Percentiles rank a stretch among this genome's conserved stretches.
Conservation (phyloP, 495 filamentous ascomycete genomes). For the Penicillium antarcticum region DNA sequence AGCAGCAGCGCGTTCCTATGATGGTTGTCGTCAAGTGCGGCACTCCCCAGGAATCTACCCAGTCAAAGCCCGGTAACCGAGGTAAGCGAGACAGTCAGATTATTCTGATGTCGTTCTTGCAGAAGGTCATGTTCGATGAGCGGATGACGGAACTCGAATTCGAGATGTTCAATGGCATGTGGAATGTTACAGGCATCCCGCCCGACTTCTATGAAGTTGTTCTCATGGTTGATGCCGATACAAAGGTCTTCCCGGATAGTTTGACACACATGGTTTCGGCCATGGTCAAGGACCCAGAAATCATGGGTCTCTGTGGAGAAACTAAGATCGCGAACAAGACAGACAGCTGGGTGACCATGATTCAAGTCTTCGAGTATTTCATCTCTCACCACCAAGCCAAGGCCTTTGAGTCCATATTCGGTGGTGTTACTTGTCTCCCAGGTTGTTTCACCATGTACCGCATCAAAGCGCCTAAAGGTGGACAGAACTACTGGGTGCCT, state of each 20-base stretch:
- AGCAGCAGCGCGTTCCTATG: conserved; percentile 99
- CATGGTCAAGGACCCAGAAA: conserved; percentile 98
- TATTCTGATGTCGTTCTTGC: conserved; percentile 97
- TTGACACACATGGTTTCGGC: conserved; percentile 98
- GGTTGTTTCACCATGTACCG: conserved; percentile 99
- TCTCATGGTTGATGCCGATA: conserved; percentile 99
- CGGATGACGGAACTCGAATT: conserved; percentile 99
- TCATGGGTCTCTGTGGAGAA: conserved; percentile 98
- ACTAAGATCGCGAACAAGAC: conserved; percentile 99
- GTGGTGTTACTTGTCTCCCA: conserved; percentile 97
- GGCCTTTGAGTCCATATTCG: conserved; percentile 97
- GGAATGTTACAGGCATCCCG: conserved; percentile 96
- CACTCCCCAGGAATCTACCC: conserved; percentile 77
- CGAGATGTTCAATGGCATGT: conserved; percentile 99
- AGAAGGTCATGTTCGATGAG: conserved; percentile 99
- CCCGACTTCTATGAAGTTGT: conserved; percentile 97
- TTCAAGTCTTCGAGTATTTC: conserved; percentile 99
- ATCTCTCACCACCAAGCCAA: conserved; percentile 97
- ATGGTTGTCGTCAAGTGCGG: conserved; percentile 96
- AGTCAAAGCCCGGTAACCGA: conserved; percentile 89
- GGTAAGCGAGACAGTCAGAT: conserved; percentile 99
- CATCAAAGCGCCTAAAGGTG: conserved; percentile 98
- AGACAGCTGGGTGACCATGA: conserved; percentile 91
- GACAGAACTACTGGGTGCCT: conserved; percentile 98
- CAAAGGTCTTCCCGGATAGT: conserved; percentile 97